Base-by-base conservation (phyloP, 208 protist genomes). In the Porcisia deanei region DNA sequence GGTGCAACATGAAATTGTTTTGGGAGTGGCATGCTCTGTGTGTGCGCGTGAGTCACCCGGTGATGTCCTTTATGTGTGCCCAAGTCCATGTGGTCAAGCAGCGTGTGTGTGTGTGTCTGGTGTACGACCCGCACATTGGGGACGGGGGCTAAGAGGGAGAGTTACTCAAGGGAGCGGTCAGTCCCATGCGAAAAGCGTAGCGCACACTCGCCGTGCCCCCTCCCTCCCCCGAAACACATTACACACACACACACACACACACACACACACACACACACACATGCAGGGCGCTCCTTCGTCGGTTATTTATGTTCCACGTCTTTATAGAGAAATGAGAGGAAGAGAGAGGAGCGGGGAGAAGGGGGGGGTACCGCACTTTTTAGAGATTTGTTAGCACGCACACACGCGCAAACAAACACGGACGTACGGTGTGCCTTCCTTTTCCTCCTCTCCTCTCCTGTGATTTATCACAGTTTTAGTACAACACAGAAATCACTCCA, bases 201-300 rank as follows among this genome's bases (percentile, higher is more conserved):
- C 39, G 34, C 43, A 55, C 45, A 16, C 34, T 54, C 30, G 53
- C 39, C 22, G 30, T 30, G 30, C 45, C 10, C 45, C 47, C 10
- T 52, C 47, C 47, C 47, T 12, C 5, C 47, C n/a, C 20, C 60
- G 0, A 30, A 30, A 30, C 30, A 30, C 30, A 30, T 30, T 30
- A 30, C 60, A 65, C 12, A 65, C 60, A 65, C 60, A 65, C 60
- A 60, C 52, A 60, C 52, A 55, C 18, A 70, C 41, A 70, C 22
- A 25, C 60, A 65, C 12, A 65, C 60, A 65, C 60, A 65, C 60
- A 60, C 52, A 60, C 52, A 55, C 18, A 70, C 41, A 70, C 22
- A 25, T 67, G 47, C 47, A 52, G 10, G 10, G 47, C 47, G 10
- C 10, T 52, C 47, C 10, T 52, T 52, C 47, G 47, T 52, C 47